Base-by-base conservation (phyloP, 495 filamentous ascomycete genomes). In the Letharia columbiana region DNA sequence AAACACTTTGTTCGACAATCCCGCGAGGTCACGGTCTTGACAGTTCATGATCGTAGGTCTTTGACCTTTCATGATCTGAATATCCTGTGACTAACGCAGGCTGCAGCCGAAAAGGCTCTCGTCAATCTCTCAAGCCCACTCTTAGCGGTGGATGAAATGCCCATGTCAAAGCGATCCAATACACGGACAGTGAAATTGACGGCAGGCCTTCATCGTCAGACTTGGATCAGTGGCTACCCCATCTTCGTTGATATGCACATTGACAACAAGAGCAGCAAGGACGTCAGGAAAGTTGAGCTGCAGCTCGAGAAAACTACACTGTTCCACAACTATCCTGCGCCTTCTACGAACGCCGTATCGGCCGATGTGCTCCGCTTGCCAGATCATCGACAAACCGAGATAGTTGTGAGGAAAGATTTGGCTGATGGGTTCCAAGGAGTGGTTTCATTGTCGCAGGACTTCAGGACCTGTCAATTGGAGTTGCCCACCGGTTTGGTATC, bases 221-320 rank as follows among this genome's bases (percentile, higher is more conserved):
- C 83, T 47, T 83, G 81, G 83, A 80, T 85, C 64, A 82, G 80
- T 39, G 82, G 83, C 45, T 82, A 83, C 33, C 78, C 70, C 47
- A 75, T 85, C 35, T 84, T 83, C 64, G 78, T 81, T 18, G 82
- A 84, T 61, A 78, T 84, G 35, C 80, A 80, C 58, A 75, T 84
- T 44, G 72, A 74, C 37, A 84, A 84, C 60, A 75, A 75, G 61
- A 80, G 77, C 63, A 75, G 71, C 39, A 81, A 79, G 67, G 72
- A 69, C 12, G 73, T 84, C 54, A 80, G 76, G 65, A 79, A 70
- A 56, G 73, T 86, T 39, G 78, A 83, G 59, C 69, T 86, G 47
- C 79, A 79, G 64, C 73, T 72, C 20, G 71, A 72, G 65, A 70
- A 69, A 45, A 60, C 69, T 52, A 73, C 73, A 60, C 68, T 74